Evolutionary conservation across 352 stramenopile species (phyloP), one percentile per base, ranked within the genome.

Genomic region (Globisporangium paroecandrum): DNA sequence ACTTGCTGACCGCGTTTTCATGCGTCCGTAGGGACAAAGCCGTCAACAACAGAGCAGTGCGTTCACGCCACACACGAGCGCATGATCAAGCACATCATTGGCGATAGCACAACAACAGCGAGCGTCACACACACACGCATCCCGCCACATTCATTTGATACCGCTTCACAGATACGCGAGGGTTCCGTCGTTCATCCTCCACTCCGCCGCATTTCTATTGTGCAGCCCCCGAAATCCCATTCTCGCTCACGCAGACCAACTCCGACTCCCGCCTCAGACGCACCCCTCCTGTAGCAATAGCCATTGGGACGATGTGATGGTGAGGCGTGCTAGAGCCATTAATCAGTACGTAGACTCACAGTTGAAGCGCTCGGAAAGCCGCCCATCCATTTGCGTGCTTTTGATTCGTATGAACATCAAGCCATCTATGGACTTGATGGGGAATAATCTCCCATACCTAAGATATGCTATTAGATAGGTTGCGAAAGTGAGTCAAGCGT

Each of bases 181-280:
- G 24, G 7, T 38, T 38, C 0, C 7, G 9, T 64, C 6, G 24
- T 18, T 54, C 46, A 32, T 13, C 15, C 15, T 13, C 36, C 36
- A 13, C 32, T 10, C 32, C 12, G 38, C 10, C n/a, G 60, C 60
- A 65, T 58, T 58, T 65, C 43, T 65, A 58, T 65, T 58, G 27
- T 32, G n/a, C 60, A 0, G 27, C 32, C n/a, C 22, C 25, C 55
- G 29, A 18, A 32, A 38, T 32, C 25, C 8, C 22, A 10, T 34
- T 58, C 38, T 29, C 18, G 22, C 25, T 18, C 53, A 4, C 53
- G 15, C 15, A 46, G 12, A 12, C 36, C 13, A 9, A 43, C 36
- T 46, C 41, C 41, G 43, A 51, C 43, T 51, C 7, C 43, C 43
- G 7, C 43, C 43, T 51, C 43, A 24, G 43, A 24, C 43, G 13